phyloP scores from a whole-genome alignment of 345 rosid genomes.

The Kandelia obovata region DNA sequence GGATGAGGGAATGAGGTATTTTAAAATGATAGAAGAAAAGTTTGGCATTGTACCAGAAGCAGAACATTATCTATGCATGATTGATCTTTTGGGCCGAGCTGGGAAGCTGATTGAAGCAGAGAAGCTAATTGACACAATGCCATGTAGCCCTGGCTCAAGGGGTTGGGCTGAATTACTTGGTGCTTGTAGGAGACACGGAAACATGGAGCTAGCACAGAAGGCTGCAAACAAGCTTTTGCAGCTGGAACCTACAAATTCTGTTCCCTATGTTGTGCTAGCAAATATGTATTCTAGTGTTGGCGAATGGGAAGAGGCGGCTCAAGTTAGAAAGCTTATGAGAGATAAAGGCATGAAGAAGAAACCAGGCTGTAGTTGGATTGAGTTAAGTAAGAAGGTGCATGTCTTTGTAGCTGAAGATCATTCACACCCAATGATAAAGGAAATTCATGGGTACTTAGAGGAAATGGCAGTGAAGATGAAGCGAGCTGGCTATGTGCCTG shows the following conservation, averaged over 20 bases:
- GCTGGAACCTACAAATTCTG: conserved; percentile 70
- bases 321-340: conserved; percentile 69
- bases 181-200: conserved; percentile 72
- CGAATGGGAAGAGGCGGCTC: conserved; percentile 67
- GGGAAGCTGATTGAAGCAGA: conserved; percentile 77
- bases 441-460: conserved; percentile 53
- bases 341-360: conserved; percentile 71
- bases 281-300: conserved; percentile 66
- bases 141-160: conserved; percentile 53
- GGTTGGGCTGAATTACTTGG: conserved; percentile 84
- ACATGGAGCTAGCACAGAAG: conserved; percentile 59
- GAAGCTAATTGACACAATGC: conserved; percentile 69
- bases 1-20: conserved; percentile 54
- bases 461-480: conserved; percentile 63
- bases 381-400: conserved; percentile 54
- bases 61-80: conserved; percentile 89
- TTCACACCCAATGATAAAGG: conserved; percentile 72
- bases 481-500: conserved; percentile 70
- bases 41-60: conserved; percentile 75
- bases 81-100: conserved; percentile 77
- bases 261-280: conserved; percentile 79
- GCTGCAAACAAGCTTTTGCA: conserved; percentile 60
- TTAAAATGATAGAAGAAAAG: conserved; percentile 59
- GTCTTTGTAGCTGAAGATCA: conserved; percentile 84
- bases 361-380: conserved; percentile 94